These are phyloP conservation scores for Linum trigynum DNA, from an alignment of 345 rosid genomes.

Conservation along the genomic window DNA sequence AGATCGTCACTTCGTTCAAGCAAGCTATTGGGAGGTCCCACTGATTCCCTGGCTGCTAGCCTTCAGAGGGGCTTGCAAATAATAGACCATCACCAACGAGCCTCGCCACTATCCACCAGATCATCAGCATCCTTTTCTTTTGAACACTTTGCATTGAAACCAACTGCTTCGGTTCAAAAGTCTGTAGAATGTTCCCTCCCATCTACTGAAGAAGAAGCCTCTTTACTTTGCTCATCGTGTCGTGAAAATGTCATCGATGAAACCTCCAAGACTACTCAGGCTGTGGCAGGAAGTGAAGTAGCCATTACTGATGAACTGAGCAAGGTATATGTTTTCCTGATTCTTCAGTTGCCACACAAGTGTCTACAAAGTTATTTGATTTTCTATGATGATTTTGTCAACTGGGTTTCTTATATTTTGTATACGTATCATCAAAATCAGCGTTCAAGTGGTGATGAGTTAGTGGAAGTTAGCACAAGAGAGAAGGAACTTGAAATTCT, in stretches of 20 bases:
- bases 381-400: not conserved
- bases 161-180: conserved; percentile 40
- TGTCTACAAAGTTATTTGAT: not conserved
- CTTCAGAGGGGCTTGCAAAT: conserved; percentile 83
- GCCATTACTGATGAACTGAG: conserved; percentile 5
- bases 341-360: not conserved
- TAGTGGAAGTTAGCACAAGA: conserved; percentile 29
- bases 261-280: conserved; percentile 36
- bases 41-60: conserved; percentile 89
- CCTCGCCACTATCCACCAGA: conserved; percentile 36
- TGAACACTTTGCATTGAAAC: conserved; percentile 60
- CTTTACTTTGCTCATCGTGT: conserved; percentile 61
- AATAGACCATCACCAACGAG: conserved; percentile 58
- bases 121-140: conserved; percentile 70
- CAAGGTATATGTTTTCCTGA: conserved; percentile 18
- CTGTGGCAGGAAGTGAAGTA: conserved; percentile 23
- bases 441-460: conserved; percentile 27
- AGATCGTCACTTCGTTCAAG: conserved; percentile 69
- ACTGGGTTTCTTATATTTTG: too few relatives aligned
- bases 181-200: conserved; percentile 22
- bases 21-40: conserved; percentile 52
- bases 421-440: conserved; percentile 21
- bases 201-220: conserved; percentile 23
- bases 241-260: conserved; percentile 38
- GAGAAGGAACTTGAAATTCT: conserved; percentile 56